Conservation (phyloP, 1,284 basidiomycete species). For the Moesziomyces aphidis region DNA sequence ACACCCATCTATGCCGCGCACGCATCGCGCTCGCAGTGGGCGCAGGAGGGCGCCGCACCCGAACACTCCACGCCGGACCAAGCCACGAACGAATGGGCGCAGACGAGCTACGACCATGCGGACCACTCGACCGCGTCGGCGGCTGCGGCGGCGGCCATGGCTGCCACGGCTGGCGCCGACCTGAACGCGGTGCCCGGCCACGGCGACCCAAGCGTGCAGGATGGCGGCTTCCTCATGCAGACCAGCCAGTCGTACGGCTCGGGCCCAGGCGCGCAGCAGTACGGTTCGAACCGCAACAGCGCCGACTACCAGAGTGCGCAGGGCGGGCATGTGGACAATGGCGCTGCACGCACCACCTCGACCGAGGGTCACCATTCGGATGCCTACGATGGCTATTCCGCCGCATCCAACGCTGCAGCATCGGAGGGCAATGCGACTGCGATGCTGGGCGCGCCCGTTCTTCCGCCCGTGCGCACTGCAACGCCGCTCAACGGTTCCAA, state of each 20-base stretch:
- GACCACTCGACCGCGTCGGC: constrained; percentile 25
- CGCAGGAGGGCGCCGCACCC: constrained; percentile 17
- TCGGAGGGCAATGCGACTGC: constrained; percentile 4
- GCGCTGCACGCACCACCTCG: constrained; percentile 8
- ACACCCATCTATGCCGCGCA: constrained; percentile 52
- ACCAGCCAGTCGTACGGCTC: constrained; percentile 30
- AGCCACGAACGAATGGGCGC: constrained; percentile 38
- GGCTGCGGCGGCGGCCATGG: constrained; percentile 45
- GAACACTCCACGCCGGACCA: constrained; percentile 14
- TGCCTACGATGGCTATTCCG: constrained; percentile 43
- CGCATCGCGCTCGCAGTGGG: constrained; percentile 40
- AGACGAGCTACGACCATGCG: constrained; percentile 25
- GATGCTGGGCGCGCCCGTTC: constrained; percentile 41
- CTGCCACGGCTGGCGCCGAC: constrained; percentile 40
- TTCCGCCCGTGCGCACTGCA: constrained; percentile 48
- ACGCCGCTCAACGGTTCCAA: constrained; percentile 39
- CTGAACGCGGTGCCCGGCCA: constrained; percentile 38
- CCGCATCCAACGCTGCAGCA: constrained; percentile 5
- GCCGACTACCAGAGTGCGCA: constrained; percentile 39
- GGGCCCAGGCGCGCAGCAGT: constrained; percentile 10
- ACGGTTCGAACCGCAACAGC: constrained; percentile 41
- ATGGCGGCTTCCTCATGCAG: constrained; percentile 48
- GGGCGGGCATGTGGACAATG: constrained; percentile 13
- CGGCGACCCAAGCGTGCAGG: constrained; percentile 18
- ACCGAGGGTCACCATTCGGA: constrained; percentile 35